phyloP scores from a whole-genome alignment of 257 asterid species.

The Ligustrum vulgare region DNA sequence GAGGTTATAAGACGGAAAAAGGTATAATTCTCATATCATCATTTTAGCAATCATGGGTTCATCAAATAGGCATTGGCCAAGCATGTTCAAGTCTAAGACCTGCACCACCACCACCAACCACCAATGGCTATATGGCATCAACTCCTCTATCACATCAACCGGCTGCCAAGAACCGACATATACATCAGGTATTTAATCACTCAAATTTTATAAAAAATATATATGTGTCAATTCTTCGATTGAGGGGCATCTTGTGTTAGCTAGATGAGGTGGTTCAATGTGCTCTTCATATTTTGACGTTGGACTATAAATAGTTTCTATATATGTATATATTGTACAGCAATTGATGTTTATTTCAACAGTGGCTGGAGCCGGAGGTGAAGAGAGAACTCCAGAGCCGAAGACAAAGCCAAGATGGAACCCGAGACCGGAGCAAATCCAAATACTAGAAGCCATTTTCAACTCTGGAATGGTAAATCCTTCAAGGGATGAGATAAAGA shows the following conservation, averaged over 20 bases:
- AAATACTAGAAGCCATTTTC: constrained; percentile 82
- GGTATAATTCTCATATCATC: not conserved
- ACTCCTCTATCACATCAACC: constrained; percentile 32
- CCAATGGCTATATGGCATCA: constrained; percentile 41
- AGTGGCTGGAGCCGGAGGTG: constrained; percentile 49
- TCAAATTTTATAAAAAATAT: not conserved
- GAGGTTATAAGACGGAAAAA: constrained; percentile 27
- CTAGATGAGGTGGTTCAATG: not conserved
- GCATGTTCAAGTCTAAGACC: constrained; percentile 54
- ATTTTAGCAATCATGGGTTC: constrained; percentile 32
- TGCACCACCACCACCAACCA: constrained; percentile 17
- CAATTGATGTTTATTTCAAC: not conserved
- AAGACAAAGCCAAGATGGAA: constrained; percentile 96
- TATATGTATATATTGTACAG: not conserved
- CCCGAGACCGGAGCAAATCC: constrained; percentile 90
- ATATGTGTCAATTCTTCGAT: not conserved
- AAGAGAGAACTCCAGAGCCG: constrained; percentile 86
- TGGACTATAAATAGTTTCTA: too few species aligned
- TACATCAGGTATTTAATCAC: constrained; percentile 32
- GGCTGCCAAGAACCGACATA: constrained; percentile 26
- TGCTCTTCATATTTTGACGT: not conserved
- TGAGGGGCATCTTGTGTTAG: not conserved
- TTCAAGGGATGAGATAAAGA: constrained; percentile 82
- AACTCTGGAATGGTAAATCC: constrained; percentile 98
- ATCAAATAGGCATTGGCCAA: constrained; percentile 55